Conservation (phyloP, 2,329 filamentous ascomycete species). For the Teratosphaeria destructans region DNA sequence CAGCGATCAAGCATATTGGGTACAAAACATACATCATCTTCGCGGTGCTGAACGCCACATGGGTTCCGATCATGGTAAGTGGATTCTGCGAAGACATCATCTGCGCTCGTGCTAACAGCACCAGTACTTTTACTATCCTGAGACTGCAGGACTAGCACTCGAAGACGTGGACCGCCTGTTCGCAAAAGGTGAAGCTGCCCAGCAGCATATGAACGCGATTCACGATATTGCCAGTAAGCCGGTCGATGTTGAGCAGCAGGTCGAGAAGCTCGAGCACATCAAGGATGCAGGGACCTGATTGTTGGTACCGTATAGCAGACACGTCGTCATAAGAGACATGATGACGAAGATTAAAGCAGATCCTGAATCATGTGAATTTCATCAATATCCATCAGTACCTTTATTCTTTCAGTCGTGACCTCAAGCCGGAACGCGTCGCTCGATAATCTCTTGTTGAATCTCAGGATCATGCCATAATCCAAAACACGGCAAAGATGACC, state of each 20-base stretch:
- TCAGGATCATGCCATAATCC: slow-evolving; percentile 7
- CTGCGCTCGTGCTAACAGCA: neutral
- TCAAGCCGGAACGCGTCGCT: neutral
- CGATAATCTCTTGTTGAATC: neutral
- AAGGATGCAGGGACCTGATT: neutral
- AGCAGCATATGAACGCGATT: neutral
- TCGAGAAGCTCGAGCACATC: neutral
- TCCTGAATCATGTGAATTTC: neutral
- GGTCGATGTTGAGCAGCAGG: neutral
- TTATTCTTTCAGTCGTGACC: neutral
- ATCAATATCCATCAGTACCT: neutral
- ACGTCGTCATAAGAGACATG: neutral
- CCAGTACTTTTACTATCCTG: slow-evolving; percentile 43
- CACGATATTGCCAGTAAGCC: neutral
- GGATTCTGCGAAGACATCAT: neutral
- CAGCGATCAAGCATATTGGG: slow-evolving; percentile 4
- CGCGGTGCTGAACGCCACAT: slow-evolving; percentile 39
- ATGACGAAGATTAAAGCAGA: too few relatives aligned
- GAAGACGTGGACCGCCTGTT: slow-evolving; percentile 10
- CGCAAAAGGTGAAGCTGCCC: neutral
- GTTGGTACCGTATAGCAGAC: neutral
- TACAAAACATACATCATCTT: slow-evolving; percentile 31
- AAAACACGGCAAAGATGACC: slow-evolving; percentile 13
- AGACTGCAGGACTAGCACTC: slow-evolving; percentile 52
- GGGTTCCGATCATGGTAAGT: slow-evolving; percentile 30